These are phyloP conservation scores for Pseudocercospora crystallina DNA, from an alignment of 2,329 filamentous ascomycete species.

Conservation along the genomic window DNA sequence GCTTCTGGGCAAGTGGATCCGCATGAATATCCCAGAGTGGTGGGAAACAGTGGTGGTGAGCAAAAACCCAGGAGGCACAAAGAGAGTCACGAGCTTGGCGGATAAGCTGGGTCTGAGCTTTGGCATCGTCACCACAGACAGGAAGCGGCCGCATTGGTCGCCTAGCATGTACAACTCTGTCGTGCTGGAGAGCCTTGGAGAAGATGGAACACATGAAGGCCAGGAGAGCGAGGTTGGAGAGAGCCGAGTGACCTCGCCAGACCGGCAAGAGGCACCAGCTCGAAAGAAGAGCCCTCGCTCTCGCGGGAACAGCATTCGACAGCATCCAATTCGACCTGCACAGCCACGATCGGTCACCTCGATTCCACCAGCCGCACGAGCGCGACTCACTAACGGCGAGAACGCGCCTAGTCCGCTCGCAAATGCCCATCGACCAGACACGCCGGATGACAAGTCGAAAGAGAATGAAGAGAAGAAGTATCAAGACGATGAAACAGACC, in stretches of 20 bases:
- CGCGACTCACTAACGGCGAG: slow-evolving; percentile 29
- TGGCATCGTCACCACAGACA: slow-evolving; percentile 87
- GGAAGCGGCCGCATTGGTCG: slow-evolving; percentile 45
- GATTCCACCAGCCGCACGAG: slow-evolving; percentile 17
- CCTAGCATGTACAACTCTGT: slow-evolving; percentile 74
- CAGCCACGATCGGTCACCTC: slow-evolving; percentile 23
- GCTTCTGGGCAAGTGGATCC: slow-evolving; percentile 92
- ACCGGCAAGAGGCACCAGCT: slow-evolving; percentile 15
- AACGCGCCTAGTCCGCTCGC: slow-evolving; percentile 34
- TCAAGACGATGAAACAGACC: slow-evolving; percentile 1
- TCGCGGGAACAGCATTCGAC: slow-evolving; percentile 14
- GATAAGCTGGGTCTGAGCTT: slow-evolving; percentile 97
- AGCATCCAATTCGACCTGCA: slow-evolving; percentile 8
- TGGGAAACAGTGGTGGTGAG: slow-evolving; percentile 91
- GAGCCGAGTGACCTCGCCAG: slow-evolving; percentile 10
- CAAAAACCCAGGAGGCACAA: slow-evolving; percentile 96
- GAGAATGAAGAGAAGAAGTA: slow-evolving; percentile 1
- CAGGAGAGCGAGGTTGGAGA: slow-evolving; percentile 25
- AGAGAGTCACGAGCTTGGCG: slow-evolving; percentile 91
- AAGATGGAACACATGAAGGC: slow-evolving; percentile 37
- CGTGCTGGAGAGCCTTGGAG: slow-evolving; percentile 57
- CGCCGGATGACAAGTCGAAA: slow-evolving; percentile 20
- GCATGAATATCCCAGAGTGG: slow-evolving; percentile 83
- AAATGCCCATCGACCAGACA: slow-evolving; percentile 33
- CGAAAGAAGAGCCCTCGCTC: slow-evolving; percentile 23